phyloP scores from a whole-genome alignment of 192 early-diverging fungal genomes.

The Globomyces pollinis-pini region DNA sequence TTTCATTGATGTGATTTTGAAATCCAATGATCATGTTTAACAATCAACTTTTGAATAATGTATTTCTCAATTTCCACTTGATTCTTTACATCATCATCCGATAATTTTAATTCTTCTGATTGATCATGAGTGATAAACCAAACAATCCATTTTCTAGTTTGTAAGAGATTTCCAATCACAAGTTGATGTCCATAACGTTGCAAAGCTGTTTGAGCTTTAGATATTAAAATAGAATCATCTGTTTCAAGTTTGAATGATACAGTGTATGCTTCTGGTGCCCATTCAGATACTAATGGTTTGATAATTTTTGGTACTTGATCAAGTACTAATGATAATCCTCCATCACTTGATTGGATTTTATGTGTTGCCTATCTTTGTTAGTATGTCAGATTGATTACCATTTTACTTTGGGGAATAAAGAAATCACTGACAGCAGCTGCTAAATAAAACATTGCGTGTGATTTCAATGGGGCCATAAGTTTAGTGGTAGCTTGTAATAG shows the following conservation, averaged over 20 bases:
- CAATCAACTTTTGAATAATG: conserved; percentile 64
- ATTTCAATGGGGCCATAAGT: conserved; percentile 55
- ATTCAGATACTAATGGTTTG: conserved; percentile 84
- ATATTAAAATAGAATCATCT: conserved; percentile 67
- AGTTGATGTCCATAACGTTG: conserved; percentile 90
- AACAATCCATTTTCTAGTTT: conserved; percentile 81
- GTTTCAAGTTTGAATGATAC: conserved; percentile 99
- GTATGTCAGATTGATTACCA: no score
- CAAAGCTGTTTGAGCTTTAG: conserved; percentile 74
- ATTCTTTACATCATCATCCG: conserved; percentile 39
- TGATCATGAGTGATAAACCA: conserved; percentile 39
- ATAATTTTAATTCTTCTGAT: conserved; percentile 39
- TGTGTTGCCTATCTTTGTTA: conserved; percentile 58
- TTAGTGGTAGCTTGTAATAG: conserved; percentile 67
- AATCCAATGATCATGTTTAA: conserved; percentile 64
- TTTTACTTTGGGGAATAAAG: conserved; percentile 87
- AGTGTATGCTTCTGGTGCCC: conserved; percentile 81
- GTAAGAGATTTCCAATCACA: conserved; percentile 91
- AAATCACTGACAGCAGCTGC: conserved; percentile 98
- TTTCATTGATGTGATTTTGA: no score
- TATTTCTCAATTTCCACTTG: conserved; percentile 63
- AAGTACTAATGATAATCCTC: conserved; percentile 75
- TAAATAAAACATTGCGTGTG: conserved; percentile 85
- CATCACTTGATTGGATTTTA: conserved; percentile 92
- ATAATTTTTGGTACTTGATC: conserved; percentile 98